phyloP scores from a whole-genome alignment of 805 yeast species.

The Starmerella roubikii region DNA sequence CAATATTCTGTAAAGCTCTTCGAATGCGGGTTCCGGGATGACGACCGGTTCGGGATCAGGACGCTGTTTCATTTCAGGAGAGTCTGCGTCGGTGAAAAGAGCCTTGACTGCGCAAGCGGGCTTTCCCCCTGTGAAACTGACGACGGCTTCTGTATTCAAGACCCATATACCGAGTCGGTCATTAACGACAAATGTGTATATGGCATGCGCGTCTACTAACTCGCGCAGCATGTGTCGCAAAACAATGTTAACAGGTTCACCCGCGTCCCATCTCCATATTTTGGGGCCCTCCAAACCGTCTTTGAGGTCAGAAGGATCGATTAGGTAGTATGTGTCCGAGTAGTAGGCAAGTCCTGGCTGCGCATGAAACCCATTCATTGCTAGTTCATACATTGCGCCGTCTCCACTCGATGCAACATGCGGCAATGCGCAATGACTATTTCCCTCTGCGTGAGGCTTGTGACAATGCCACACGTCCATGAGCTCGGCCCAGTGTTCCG shows the following conservation, averaged over 20 bases:
- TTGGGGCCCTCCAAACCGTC: constrained; percentile 16
- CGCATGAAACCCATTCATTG: constrained; percentile 29
- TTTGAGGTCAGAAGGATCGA: constrained; percentile 23
- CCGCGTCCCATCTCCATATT: constrained; percentile 46
- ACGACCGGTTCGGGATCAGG: constrained; percentile 32
- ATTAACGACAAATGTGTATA: constrained; percentile 21
- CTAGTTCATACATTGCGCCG: constrained; percentile 15
- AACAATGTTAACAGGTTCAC: background rate
- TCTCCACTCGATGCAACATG: background rate
- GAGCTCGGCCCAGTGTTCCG: constrained; percentile 86
- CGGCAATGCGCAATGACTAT: too few relatives aligned
- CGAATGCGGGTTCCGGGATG: constrained; percentile 26
- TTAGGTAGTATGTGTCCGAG: constrained; percentile 44
- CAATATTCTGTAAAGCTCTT: constrained; percentile 25
- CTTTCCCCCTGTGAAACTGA: background rate
- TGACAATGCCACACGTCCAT: constrained; percentile 99
- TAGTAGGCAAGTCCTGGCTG: constrained; percentile 32
- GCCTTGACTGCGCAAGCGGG: constrained; percentile 31
- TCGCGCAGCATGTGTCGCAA: constrained; percentile 18
- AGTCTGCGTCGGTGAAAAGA: constrained; percentile 29
- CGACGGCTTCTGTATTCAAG: background rate
- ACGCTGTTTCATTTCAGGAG: constrained; percentile 23
- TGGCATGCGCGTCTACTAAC: constrained; percentile 25
- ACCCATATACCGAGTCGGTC: constrained; percentile 32
- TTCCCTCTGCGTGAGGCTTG: constrained; percentile 24